Evolutionary conservation across 257 asterid species (phyloP), one percentile per base, ranked within the genome.

Genomic region (Haberlea rhodopensis): DNA sequence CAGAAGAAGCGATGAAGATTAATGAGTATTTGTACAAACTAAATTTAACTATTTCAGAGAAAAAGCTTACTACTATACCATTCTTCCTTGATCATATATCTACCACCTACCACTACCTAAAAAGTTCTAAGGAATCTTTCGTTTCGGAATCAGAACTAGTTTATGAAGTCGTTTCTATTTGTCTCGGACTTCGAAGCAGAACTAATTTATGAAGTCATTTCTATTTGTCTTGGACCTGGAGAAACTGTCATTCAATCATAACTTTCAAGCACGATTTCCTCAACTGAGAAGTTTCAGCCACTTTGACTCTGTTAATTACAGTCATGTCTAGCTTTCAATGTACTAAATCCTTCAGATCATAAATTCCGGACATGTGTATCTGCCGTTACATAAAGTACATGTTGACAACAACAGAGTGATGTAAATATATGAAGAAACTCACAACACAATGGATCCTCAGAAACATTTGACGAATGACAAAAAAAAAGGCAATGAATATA

Each of bases 391-490:
- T 40, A 11, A 31, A 40, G 18, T 11, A 13, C 48, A 13, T 40
- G 48, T 40, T 40, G 48, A 40, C 48, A 40, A 40, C 48, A 40
- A 2, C 48, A 40, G 13, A 40, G 4, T n/a, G n/a, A 5, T 11
- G 3, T 40, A 40, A 40, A 40, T 10, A 40, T 40, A 40, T 40
- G 48, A 40, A 65, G 51, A 56, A 56, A 58, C 53, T 22, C 23
- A 29, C 62, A 6, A 49, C 20, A 22, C 37, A 53, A 43, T 37
- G 46, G 31, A 16, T 57, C 58, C 1, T 22, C 37, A 16, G 18
- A 60, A 49, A 73, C 5, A 26, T 23, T 34, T 27, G 19, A 52
- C 56, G 63, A 52, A 57, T 23, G 34, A 66, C 45, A 45, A n/a
- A n/a, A 24, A 58, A 54, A 53, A 63, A 10, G 23, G 18, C 48